phyloP scores from a whole-genome alignment of 2,329 filamentous ascomycete genomes.

The Neofusicoccum umdonicola region DNA sequence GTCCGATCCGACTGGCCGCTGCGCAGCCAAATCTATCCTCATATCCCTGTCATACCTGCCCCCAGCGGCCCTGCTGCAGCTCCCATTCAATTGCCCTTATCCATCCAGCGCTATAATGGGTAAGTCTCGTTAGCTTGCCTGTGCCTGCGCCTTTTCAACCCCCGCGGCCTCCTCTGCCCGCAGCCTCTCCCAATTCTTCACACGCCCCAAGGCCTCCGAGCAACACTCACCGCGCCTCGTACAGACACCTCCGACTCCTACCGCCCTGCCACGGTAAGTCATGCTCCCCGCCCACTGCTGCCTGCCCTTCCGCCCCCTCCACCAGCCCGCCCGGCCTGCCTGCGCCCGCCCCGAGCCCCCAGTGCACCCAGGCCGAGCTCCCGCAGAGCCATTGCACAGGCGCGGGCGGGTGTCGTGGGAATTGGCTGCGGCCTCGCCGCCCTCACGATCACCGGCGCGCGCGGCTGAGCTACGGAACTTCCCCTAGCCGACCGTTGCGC shows the following conservation, averaged over 20 bases:
- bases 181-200: constrained; percentile 1
- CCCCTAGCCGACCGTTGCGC: constrained; percentile 18
- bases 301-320: neutral
- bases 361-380: neutral
- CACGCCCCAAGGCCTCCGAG: neutral
- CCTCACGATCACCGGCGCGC: constrained; percentile 13
- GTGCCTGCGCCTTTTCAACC: constrained; percentile 18
- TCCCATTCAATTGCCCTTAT: constrained; percentile 16
- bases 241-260: constrained; percentile 16
- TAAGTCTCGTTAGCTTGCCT: constrained; percentile 17
- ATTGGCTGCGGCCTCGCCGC: constrained; percentile 8
- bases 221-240: neutral
- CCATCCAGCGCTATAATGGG: constrained; percentile 16
- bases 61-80: constrained; percentile 10
- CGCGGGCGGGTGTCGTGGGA: neutral
- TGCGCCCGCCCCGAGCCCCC: neutral
- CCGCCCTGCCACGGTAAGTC: constrained; percentile 15
- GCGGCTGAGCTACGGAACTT: constrained; percentile 18
- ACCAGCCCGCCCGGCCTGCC: neutral
- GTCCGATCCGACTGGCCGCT: constrained; percentile 16
- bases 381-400: no score
- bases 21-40: constrained; percentile 14
- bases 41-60: constrained; percentile 18
- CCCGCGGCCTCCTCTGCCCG: constrained; percentile 6
- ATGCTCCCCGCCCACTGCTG: neutral